Evolutionary conservation across 768 basidiomycete species (phyloP), one percentile per base, ranked within the genome.

Genomic region (Melanogaster broomeanus): DNA sequence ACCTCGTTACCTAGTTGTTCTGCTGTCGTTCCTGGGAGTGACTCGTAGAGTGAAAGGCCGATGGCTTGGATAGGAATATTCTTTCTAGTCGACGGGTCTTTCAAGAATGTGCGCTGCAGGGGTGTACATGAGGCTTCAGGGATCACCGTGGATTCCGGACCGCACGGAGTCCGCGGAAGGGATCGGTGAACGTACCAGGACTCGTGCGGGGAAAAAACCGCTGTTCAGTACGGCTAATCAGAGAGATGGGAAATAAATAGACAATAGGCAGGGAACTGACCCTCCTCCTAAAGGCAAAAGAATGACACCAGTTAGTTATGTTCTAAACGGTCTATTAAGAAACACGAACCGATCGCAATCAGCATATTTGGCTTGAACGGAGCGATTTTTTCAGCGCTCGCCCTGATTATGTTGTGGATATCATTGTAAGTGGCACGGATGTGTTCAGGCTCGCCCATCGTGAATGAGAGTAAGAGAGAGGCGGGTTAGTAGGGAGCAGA

Each of bases 61-160:
- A 99, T 98, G 5, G 97, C 96, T 68, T 94, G 91, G 57, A 98
- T 97, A 42, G 92, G 90, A 45, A 98, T 84, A 50, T 90, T 87
- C 60, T 82, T 83, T 61, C 89, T 86, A 25, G 78, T 79, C 2
- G 81, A 76, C 16, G 80, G 70, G 63, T 84, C 80, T 63, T 88
- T 88, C 55, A 94, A 75, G 74, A 93, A 94, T 0, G 94, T 95
- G 45, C 93, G 84, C 88, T 91, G 52, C 33, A 46, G 38, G 53
- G 6, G 30, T 31, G 4, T 21, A 30, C 27, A 30, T 24, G 7
- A 48, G 39, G 42, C 33, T 41, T 33, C 42, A 45, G n/a, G n/a
- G 25, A 34, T 35, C 6, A 37, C 6, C 35, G 24, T 41, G 9
- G 13, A n/a, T 21, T 49, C 48, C 45, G 10, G 45, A 41, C 33